Evolutionary conservation across 2,329 filamentous ascomycete genomes (phyloP).

Genomic region (Chrysosporium keratinophilum): DNA sequence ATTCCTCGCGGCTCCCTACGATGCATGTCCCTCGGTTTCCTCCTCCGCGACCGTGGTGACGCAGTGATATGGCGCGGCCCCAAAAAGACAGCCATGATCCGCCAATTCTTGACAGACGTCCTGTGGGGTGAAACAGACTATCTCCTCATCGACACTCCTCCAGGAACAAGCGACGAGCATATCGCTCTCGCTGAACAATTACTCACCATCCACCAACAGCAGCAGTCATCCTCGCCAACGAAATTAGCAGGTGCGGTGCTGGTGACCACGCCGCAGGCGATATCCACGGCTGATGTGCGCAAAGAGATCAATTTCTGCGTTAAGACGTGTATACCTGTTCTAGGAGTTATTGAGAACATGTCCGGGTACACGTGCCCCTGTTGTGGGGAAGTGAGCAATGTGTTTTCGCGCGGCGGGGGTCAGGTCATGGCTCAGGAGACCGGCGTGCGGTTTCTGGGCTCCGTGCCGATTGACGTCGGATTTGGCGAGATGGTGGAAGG

Average conservation of each 20-base stretch:
- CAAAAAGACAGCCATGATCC: slow-evolving; percentile 98
- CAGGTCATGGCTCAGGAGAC: slow-evolving; percentile 82
- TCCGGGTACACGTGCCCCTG: slow-evolving; percentile 46
- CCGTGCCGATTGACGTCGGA: slow-evolving; percentile 83
- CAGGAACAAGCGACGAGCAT: slow-evolving; percentile 92
- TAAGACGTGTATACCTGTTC: slow-evolving; percentile 66
- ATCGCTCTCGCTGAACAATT: slow-evolving; percentile 88
- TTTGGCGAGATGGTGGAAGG: slow-evolving; percentile 80
- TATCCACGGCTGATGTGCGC: slow-evolving; percentile 84
- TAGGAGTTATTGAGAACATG: slow-evolving; percentile 97
- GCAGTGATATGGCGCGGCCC: slow-evolving; percentile 96
- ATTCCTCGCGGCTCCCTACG: slow-evolving; percentile 32
- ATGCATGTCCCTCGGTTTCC: slow-evolving; percentile 89
- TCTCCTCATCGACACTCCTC: slow-evolving; percentile 88
- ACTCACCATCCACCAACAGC: slow-evolving; percentile 35
- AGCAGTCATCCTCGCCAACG: slow-evolving; percentile 21
- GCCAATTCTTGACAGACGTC: slow-evolving; percentile 88
- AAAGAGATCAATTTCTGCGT: slow-evolving; percentile 90
- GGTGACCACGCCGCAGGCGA: slow-evolving; percentile 90
- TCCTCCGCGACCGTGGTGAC: slow-evolving; percentile 71
- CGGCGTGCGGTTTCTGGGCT: slow-evolving; percentile 69
- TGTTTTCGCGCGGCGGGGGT: slow-evolving; percentile 87
- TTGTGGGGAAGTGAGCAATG: slow-evolving; percentile 73
- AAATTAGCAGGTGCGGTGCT: slow-evolving; percentile 81
- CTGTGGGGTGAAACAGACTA: slow-evolving; percentile 82